phyloP scores from a whole-genome alignment of 2,329 filamentous ascomycete genomes.

The Talaromyces amestolkiae region DNA sequence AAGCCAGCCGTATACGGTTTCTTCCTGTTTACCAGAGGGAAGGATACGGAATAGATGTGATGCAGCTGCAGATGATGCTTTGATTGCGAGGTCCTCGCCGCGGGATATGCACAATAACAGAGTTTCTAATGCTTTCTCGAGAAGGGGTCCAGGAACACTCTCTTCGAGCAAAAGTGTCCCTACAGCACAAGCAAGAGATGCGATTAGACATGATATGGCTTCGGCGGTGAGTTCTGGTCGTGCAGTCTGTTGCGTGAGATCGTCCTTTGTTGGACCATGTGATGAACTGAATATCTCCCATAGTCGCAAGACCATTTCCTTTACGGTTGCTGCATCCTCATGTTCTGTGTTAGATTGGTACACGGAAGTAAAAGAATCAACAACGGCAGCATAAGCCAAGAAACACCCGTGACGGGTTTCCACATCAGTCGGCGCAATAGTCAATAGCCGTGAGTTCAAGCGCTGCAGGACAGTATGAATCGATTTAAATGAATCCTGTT shows the following conservation, averaged over 20 bases:
- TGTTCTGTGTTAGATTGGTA: slow-evolving; percentile 23
- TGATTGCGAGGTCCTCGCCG: slow-evolving; percentile 41
- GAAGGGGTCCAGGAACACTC: slow-evolving; percentile 19
- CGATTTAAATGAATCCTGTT: slow-evolving; percentile 32
- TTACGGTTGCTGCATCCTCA: slow-evolving; percentile 28
- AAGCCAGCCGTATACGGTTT: slow-evolving; percentile 41
- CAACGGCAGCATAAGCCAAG: slow-evolving; percentile 39
- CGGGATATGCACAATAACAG: slow-evolving; percentile 42
- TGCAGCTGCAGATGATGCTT: slow-evolving; percentile 41
- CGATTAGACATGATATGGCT: slow-evolving; percentile 39
- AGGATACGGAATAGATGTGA: slow-evolving; percentile 42
- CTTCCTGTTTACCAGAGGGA: slow-evolving; percentile 30
- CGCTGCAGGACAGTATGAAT: slow-evolving; percentile 33
- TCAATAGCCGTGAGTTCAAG: slow-evolving; percentile 34
- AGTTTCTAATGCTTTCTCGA: slow-evolving; percentile 33
- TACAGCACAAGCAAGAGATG: slow-evolving; percentile 36
- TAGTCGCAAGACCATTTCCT: slow-evolving; percentile 29
- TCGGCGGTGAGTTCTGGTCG: slow-evolving; percentile 45
- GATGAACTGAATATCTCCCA: slow-evolving; percentile 41
- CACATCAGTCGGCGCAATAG: slow-evolving; percentile 40
- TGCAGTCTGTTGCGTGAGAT: slow-evolving; percentile 39
- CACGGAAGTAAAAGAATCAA: slow-evolving; percentile 23
- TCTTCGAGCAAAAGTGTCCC: slow-evolving; percentile 15
- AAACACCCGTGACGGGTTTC: slow-evolving; percentile 47
- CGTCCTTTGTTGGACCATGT: slow-evolving; percentile 35